Evolutionary conservation across 148 eudicot genomes (phyloP), one percentile per base, ranked within the genome.

Genomic region (Vaccinium macrocarpon): DNA sequence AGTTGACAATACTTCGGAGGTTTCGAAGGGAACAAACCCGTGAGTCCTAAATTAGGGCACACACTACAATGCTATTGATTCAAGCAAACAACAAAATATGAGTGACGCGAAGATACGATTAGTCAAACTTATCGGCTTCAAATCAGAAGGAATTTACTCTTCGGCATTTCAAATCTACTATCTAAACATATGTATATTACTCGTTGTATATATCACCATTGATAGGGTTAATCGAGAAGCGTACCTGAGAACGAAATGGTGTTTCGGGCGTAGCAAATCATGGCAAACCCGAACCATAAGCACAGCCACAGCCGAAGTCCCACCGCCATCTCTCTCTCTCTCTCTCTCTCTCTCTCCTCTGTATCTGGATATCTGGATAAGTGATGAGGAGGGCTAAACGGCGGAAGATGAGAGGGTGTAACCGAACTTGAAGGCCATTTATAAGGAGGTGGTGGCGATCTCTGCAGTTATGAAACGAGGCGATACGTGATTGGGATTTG

Each of bases 241-340:
- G 18, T 68, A 68, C 73, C 73, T 25, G 73, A 27, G 73, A 68
- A 27, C 5, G 18, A 68, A 68, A 68, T 68, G 73, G 73, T 68
- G 73, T 68, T 27, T 68, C 73, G 73, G 38, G 73, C 73, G 38
- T 11, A 27, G 38, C 73, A 68, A 68, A 68, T 27, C 73, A 68
- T 29, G 38, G 73, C 73, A 12, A 27, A 68, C 38, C 73, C 13
- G 38, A 68, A 27, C 73, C 13, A 29, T 68, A 68, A 0, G 42
- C 73, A 68, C 73, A 68, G 10, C 38, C 38, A 27, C 1, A 68
- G 42, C 73, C 73, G 73, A 27, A 68, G 42, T 68, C 73, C 42
- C 29, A 5, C 19, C 38, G 8, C 73, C 73, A 68, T 68, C 4
- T 8, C 50, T 73, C 76, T 42, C 77, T 73, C 50, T 35, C 76